These are phyloP conservation scores for Ophiocordyceps sinensis DNA, from an alignment of 2,329 filamentous ascomycete genomes.

Conservation along the genomic window DNA sequence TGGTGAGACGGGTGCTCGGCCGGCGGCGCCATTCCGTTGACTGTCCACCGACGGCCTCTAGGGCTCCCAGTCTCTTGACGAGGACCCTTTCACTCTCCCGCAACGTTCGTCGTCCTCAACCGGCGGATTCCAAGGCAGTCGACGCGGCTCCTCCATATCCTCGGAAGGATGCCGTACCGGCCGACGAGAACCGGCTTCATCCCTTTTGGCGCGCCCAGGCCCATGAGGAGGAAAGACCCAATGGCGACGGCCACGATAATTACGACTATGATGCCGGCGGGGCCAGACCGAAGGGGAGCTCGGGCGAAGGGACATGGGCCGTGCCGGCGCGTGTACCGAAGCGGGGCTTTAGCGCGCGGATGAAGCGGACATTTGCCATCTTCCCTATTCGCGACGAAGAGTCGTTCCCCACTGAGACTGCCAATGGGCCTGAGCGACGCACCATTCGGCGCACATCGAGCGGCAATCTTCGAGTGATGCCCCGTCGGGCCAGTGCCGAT, in stretches of 20 bases:
- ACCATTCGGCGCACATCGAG: constrained; percentile 45
- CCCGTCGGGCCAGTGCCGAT: constrained; percentile 32
- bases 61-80: constrained; percentile 27
- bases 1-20: constrained; percentile 39
- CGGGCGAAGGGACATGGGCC: too few relatives aligned
- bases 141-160: constrained; percentile 20
- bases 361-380: constrained; percentile 48
- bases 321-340: constrained; percentile 24
- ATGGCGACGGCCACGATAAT: constrained; percentile 23
- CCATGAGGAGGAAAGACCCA: constrained; percentile 17
- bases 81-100: constrained; percentile 41
- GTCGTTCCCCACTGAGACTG: constrained; percentile 15
- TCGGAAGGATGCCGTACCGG: constrained; percentile 28
- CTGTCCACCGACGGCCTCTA: constrained; percentile 24
- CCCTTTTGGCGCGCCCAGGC: constrained; percentile 47
- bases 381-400: constrained; percentile 33
- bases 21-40: constrained; percentile 29
- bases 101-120: constrained; percentile 17
- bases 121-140: constrained; percentile 11
- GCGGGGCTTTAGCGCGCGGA: constrained; percentile 33
- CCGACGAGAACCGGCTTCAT: constrained; percentile 41
- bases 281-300: too few relatives aligned
- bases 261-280: constrained; percentile 11
- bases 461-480: constrained; percentile 45
- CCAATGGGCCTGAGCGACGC: constrained; percentile 32